These are phyloP conservation scores for Crithidia fasciculata DNA, from an alignment of 208 protist species.

Conservation along the genomic window DNA sequence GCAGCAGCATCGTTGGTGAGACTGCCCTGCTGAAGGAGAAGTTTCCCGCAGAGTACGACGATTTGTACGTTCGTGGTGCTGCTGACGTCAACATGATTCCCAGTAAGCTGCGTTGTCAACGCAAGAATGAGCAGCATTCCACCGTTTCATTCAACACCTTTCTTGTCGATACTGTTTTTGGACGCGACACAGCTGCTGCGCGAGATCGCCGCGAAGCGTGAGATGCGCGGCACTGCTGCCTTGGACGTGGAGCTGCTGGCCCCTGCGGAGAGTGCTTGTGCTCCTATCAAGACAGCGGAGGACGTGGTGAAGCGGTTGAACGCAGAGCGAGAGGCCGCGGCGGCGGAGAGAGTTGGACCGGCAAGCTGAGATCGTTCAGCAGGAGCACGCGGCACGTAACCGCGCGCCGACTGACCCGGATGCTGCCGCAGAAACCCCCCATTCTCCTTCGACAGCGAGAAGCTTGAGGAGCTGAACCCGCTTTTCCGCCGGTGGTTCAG, in stretches of 20 bases:
- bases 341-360: not conserved
- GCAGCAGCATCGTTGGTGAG: conserved; percentile 66
- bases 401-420: conserved; percentile 17
- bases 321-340: not conserved
- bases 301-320: conserved; percentile 3
- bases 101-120: not conserved
- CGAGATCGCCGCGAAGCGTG: not conserved
- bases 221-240: not conserved
- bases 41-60: conserved; percentile 58
- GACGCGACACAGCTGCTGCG: not conserved
- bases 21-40: conserved; percentile 55
- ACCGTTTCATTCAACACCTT: not conserved
- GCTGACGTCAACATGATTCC: conserved; percentile 25
- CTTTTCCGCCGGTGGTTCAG: conserved; percentile 73
- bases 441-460: conserved; percentile 64
- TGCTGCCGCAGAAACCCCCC: conserved; percentile 21
- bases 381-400: not conserved
- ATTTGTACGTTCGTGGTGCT: conserved; percentile 37
- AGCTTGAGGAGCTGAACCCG: conserved; percentile 55
- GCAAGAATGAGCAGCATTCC: not conserved
- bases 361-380: not conserved
- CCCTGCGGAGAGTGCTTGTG: not conserved
- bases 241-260: not conserved
- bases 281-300: not conserved
- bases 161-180: not conserved